A percentile compares a stretch with the other conserved stretches of the same genome.
phyloP scores from a whole-genome alignment of 2,329 filamentous ascomycete species.

The Harringtonia aguacate region DNA sequence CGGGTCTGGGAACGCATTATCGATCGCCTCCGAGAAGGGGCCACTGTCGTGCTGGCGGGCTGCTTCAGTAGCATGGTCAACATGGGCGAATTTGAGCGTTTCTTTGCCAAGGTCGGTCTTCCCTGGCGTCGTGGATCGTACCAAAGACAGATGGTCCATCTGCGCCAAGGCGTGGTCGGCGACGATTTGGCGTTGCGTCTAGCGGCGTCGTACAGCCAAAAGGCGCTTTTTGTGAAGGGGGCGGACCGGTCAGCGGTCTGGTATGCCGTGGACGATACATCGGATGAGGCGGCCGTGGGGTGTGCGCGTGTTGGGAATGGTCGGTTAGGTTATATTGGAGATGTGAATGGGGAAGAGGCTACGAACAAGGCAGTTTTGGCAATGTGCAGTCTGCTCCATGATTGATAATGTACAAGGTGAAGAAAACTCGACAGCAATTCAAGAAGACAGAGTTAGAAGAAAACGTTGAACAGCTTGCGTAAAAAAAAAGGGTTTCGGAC shows the following conservation, averaged over 20 bases:
- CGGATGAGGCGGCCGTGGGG: conserved; percentile 12
- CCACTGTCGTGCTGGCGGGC: conserved; percentile 12
- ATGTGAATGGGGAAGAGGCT: conserved; percentile 16
- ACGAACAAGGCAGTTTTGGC: conserved; percentile 14
- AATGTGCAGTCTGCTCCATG: conserved; percentile 20
- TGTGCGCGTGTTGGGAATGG: conserved; percentile 16
- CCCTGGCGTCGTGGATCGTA: conserved; percentile 14
- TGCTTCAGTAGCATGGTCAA: conserved; percentile 12
- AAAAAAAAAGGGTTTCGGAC: too few relatives aligned
- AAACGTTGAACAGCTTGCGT: too few relatives aligned
- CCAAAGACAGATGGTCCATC: conserved; percentile 9
- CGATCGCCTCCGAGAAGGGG: conserved; percentile 9
- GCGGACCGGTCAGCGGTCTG: conserved; percentile 13
- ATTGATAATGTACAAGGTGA: too few relatives aligned
- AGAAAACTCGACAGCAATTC: too few relatives aligned
- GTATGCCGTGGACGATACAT: conserved; percentile 11
- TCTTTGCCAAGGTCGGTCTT: conserved; percentile 16
- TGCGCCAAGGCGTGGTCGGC: conserved; percentile 9
- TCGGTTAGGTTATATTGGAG: conserved; percentile 18
- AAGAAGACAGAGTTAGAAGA: too few relatives aligned
- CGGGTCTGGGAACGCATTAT: conserved; percentile 11
- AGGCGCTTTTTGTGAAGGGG: conserved; percentile 13
- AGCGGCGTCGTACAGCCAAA: conserved; percentile 14
- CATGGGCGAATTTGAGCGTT: conserved; percentile 12
- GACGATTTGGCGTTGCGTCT: conserved; percentile 10